Evolutionary conservation across 164 flowering plant species (phyloP).

Genomic region (Dillenia turbinata): DNA sequence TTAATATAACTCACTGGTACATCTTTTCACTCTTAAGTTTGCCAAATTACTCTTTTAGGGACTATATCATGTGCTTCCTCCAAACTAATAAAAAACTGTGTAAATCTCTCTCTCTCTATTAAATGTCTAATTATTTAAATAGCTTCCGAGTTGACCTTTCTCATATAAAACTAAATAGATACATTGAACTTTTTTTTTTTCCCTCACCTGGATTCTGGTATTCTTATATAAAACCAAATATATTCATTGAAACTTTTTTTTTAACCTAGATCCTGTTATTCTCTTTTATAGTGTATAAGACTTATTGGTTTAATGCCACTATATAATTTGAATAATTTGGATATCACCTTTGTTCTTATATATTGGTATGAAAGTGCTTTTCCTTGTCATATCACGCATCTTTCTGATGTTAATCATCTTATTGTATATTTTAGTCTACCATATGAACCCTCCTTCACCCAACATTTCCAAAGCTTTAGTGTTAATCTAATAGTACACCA

Average conservation of each 20-base stretch:
- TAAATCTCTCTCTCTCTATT: background rate
- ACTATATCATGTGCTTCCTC: slow-evolving; percentile 3
- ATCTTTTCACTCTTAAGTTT: background rate
- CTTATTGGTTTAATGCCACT: background rate
- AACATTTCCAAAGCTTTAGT: no score
- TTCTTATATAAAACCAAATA: slow-evolving; percentile 1
- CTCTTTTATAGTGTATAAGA: background rate
- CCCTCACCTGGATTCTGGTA: no score
- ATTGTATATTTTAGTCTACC: background rate
- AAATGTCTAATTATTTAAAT: background rate
- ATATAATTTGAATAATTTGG: background rate
- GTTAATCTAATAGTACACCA: no score
- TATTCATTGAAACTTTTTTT: background rate
- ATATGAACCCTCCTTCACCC: no score
- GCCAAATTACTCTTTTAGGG: slow-evolving; percentile 2
- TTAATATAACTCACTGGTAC: background rate
- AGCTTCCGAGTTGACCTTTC: background rate
- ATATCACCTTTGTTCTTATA: slow-evolving; percentile 6
- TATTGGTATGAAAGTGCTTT: background rate
- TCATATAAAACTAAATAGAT: no score
- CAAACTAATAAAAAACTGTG: slow-evolving; percentile 1
- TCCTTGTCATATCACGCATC: background rate
- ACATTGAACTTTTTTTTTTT: no score
- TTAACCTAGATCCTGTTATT: background rate
- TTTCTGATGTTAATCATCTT: background rate